Evolutionary conservation across 1,139 yeast genomes (phyloP).

Genomic region (Suhomyces terraborum): DNA sequence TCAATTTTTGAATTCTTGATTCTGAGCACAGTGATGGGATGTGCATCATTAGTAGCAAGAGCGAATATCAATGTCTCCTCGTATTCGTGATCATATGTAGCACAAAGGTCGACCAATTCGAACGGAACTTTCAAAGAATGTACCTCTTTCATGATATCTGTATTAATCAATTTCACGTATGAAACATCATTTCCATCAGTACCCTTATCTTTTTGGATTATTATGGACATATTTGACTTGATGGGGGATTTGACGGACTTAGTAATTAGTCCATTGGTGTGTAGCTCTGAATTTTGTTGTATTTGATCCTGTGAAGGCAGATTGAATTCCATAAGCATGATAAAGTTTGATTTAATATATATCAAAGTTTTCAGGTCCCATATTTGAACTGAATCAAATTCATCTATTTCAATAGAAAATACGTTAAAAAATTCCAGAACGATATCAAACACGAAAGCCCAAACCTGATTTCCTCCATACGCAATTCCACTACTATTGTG

Average conservation of each 20-base stretch:
- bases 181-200: slow-evolving; percentile 21
- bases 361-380: slow-evolving; percentile 1
- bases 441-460: slow-evolving; percentile 1
- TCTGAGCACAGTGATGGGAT: slow-evolving; percentile 5
- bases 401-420: not conserved
- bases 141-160: slow-evolving; percentile 17
- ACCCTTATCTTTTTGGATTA: slow-evolving; percentile 22
- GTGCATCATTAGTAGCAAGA: slow-evolving; percentile 4
- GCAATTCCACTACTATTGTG: not conserved
- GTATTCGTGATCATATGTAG: slow-evolving; percentile 3
- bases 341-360: not conserved
- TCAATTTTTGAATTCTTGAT: slow-evolving; percentile 5
- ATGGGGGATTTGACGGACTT: slow-evolving; percentile 2
- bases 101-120: slow-evolving; percentile 26
- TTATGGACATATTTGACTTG: slow-evolving; percentile 17
- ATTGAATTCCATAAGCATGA: not conserved
- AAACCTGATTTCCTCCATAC: not conserved
- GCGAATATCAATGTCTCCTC: slow-evolving; percentile 7
- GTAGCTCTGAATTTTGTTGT: not conserved
- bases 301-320: not conserved
- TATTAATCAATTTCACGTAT: slow-evolving; percentile 23
- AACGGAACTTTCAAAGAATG: slow-evolving; percentile 10
- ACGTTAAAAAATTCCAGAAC: slow-evolving; percentile 3
- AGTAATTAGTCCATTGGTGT: not conserved
- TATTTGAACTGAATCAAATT: not conserved